phyloP scores from a whole-genome alignment of 805 yeast genomes.

The Yamadazyma ubonensis region DNA sequence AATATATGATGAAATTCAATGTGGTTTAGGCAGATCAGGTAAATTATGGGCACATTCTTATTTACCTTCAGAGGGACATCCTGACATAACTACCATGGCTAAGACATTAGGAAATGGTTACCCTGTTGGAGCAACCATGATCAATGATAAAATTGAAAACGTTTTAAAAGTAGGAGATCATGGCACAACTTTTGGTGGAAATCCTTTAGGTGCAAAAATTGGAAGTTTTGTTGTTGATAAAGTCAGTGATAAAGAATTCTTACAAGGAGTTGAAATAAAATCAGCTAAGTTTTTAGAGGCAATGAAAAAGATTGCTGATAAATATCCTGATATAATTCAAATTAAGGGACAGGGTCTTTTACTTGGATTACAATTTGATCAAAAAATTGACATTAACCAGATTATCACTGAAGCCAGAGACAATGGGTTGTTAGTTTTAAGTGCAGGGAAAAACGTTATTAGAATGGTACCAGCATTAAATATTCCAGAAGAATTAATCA shows the following conservation, averaged over 20 bases:
- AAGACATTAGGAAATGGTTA: slow-evolving; percentile 96
- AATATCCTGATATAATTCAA: slow-evolving; percentile 62
- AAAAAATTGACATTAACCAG: slow-evolving; percentile 53
- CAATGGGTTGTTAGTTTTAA: slow-evolving; percentile 77
- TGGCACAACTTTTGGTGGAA: slow-evolving; percentile 98
- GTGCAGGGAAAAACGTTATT: slow-evolving; percentile 89
- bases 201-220: slow-evolving; percentile 85
- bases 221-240: slow-evolving; percentile 73
- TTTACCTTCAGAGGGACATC: slow-evolving; percentile 78
- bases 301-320: slow-evolving; percentile 48
- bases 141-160: slow-evolving; percentile 73
- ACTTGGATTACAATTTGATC: slow-evolving; percentile 73
- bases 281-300: slow-evolving; percentile 55
- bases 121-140: slow-evolving; percentile 93
- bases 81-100: slow-evolving; percentile 92
- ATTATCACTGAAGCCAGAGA: slow-evolving; percentile 73
- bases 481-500: slow-evolving; percentile 66
- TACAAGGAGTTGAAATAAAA: slow-evolving; percentile 58
- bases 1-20: slow-evolving; percentile 94
- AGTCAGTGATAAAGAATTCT: slow-evolving; percentile 60
- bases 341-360: slow-evolving; percentile 88
- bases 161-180: slow-evolving; percentile 87
- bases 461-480: slow-evolving; percentile 92
- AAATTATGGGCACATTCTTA: slow-evolving; percentile 87
- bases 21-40: slow-evolving; percentile 94